phyloP scores from a whole-genome alignment of 495 filamentous ascomycete genomes.

The Paragyromitra xinjiangensis region DNA sequence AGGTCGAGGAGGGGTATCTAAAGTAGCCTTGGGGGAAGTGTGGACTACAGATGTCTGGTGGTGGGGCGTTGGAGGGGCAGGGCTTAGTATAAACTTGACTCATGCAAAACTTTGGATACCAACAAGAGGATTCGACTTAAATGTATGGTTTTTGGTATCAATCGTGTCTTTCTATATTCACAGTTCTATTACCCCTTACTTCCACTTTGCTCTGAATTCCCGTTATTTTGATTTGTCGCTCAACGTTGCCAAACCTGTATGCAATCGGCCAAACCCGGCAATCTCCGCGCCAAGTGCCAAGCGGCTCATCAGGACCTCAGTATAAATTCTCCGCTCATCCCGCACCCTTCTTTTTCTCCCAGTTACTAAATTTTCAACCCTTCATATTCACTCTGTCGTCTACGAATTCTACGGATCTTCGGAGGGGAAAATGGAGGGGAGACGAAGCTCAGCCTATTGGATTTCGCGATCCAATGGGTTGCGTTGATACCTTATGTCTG shows the following conservation, averaged over 20 bases:
- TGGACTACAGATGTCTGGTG: constrained; percentile 21
- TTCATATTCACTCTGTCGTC: constrained; percentile 84
- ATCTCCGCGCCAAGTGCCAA: constrained; percentile 44
- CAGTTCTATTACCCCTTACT: neutral
- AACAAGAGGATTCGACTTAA: neutral
- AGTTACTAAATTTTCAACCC: constrained; percentile 72
- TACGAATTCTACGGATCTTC: constrained; percentile 66
- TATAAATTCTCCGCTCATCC: constrained; percentile 37
- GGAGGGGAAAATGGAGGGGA: constrained; percentile 83
- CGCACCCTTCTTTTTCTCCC: constrained; percentile 59
- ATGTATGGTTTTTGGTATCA: neutral
- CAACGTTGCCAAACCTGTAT: neutral
- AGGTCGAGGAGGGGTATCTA: constrained; percentile 39
- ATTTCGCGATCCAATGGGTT: constrained; percentile 40
- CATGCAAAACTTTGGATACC: neutral
- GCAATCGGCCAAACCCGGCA: constrained; percentile 29
- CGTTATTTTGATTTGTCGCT: constrained; percentile 9
- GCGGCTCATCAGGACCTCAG: neutral
- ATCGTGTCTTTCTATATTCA: neutral
- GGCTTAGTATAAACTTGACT: constrained; percentile 6
- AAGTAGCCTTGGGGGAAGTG: constrained; percentile 33
- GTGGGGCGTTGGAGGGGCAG: constrained; percentile 30
- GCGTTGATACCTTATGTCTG: constrained; percentile 54
- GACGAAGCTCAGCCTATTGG: constrained; percentile 58
- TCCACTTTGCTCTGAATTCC: neutral